phyloP scores from a whole-genome alignment of 768 basidiomycete genomes.

The Tulasnella sp. region DNA sequence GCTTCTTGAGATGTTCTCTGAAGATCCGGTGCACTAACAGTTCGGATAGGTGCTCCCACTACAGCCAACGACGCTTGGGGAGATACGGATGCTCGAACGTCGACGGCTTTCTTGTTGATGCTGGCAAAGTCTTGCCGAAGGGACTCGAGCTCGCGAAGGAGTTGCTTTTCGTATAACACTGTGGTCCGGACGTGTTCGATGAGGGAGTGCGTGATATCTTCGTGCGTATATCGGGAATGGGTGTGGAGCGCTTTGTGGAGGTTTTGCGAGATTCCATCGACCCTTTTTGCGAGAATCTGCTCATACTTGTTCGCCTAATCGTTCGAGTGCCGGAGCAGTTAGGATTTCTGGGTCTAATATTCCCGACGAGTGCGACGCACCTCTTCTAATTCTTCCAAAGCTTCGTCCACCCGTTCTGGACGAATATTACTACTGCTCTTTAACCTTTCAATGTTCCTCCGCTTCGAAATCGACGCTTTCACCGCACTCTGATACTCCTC shows the following conservation, averaged over 20 bases:
- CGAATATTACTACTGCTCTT: conserved; percentile 81
- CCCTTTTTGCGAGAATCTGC: conserved; percentile 70
- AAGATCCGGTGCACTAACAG: not conserved
- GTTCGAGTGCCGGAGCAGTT: conserved; percentile 9
- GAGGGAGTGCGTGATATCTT: conserved; percentile 82
- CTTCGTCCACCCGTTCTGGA: conserved; percentile 80
- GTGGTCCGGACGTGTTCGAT: conserved; percentile 89
- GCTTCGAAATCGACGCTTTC: conserved; percentile 87
- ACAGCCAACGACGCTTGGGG: conserved; percentile 34
- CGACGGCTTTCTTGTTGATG: conserved; percentile 25
- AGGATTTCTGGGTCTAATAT: not conserved
- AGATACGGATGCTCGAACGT: conserved; percentile 36
- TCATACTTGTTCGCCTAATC: conserved; percentile 84
- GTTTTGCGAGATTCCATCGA: conserved; percentile 89
- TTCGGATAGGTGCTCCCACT: not conserved
- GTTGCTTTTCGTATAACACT: conserved; percentile 85
- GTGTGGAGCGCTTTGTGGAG: conserved; percentile 77
- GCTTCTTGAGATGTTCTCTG: not conserved
- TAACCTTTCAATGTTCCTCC: conserved; percentile 81
- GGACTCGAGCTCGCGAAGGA: conserved; percentile 79
- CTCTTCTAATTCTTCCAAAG: conserved; percentile 88
- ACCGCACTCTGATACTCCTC: conserved; percentile 94
- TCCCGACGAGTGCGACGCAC: conserved; percentile 34
- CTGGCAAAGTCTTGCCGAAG: conserved; percentile 60
- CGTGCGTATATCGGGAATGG: conserved; percentile 80